Evolutionary conservation across 805 yeast genomes (phyloP), one percentile per base, ranked within the genome.

Genomic region (Huiozyma naganishii): DNA sequence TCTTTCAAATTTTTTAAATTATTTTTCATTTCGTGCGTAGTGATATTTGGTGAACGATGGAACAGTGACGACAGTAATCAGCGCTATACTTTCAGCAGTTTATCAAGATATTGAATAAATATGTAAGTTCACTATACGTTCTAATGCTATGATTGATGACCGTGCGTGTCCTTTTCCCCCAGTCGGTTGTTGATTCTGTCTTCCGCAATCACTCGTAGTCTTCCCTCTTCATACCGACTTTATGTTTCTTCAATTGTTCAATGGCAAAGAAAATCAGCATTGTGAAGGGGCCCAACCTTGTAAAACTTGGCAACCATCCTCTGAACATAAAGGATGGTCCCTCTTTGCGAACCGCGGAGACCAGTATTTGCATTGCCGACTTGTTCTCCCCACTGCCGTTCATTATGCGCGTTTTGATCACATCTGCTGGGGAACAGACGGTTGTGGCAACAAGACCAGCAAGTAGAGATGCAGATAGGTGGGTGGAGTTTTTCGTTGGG

Each of bases 361-460:
- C 50, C 47, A 85, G 60, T 37, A 83, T 77, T 2, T 59, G 47
- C 3, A 74, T 39, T 2, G 86, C 80, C 48, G 74, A 65, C 42
- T 68, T 68, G 47, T 70, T 68, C 8, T 54, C 52, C 10, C 52
- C 52, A 29, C 58, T 61, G 3, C 70, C 74, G 63, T 83, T 81
- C 95, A 86, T 86, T 46, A 86, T 83, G 56, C 94, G 70, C 2
- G 95, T 87, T 62, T 87, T 87, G 40, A 86, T 79, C 3, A 86
- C 95, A 62, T 86, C 95, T 7, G 89, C 95, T 1, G 95, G 95
- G 1, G 95, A 84, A 60, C 95, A 87, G 13, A 86, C 83, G 0
- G 95, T 87, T 0, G 95, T 86, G 6, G 95, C 95, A 5, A 86
- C 86, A 32, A 86, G 66, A 12, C 95, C 95, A 1, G 95, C 95